Evolutionary conservation across 768 basidiomycete genomes (phyloP).

Genomic region (Termitomyces sp.): DNA sequence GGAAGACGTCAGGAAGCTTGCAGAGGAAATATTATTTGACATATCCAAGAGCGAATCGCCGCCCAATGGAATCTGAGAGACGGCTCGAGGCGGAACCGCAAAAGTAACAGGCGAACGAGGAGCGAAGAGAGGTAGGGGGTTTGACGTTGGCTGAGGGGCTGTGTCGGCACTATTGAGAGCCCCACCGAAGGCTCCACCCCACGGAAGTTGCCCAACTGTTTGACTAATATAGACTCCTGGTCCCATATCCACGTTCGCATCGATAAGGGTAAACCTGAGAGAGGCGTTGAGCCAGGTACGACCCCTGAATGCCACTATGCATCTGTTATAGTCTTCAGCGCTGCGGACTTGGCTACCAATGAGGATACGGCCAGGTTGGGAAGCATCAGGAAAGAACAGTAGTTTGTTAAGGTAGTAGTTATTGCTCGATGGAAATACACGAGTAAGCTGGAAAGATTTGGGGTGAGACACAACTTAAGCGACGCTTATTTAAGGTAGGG

Average conservation of each 20-base stretch:
- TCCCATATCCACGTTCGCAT: constrained; percentile 32
- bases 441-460: constrained; percentile 49
- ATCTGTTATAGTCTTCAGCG: constrained; percentile 53
- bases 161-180: neutral
- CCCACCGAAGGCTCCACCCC: neutral
- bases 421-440: constrained; percentile 62
- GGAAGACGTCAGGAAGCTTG: neutral
- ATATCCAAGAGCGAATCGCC: neutral
- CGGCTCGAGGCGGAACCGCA: neutral
- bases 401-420: constrained; percentile 64
- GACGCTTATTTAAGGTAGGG: constrained; percentile 10
- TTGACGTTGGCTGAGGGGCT: neutral
- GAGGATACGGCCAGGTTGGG: constrained; percentile 51
- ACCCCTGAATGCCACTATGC: constrained; percentile 45
- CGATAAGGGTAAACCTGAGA: constrained; percentile 60
- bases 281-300: constrained; percentile 56
- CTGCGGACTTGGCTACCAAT: constrained; percentile 58
- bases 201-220: constrained; percentile 6
- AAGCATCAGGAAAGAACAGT: constrained; percentile 64
- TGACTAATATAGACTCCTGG: neutral
- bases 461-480: constrained; percentile 21
- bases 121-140: constrained; percentile 21
- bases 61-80: neutral
- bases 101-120: constrained; percentile 17
- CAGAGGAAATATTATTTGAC: neutral